A percentile compares a stretch with the other conserved stretches of the same genome.
These are phyloP conservation scores for Decorospora gaudefroyi DNA, from an alignment of 2,329 filamentous ascomycete species.

Conservation along the genomic window DNA sequence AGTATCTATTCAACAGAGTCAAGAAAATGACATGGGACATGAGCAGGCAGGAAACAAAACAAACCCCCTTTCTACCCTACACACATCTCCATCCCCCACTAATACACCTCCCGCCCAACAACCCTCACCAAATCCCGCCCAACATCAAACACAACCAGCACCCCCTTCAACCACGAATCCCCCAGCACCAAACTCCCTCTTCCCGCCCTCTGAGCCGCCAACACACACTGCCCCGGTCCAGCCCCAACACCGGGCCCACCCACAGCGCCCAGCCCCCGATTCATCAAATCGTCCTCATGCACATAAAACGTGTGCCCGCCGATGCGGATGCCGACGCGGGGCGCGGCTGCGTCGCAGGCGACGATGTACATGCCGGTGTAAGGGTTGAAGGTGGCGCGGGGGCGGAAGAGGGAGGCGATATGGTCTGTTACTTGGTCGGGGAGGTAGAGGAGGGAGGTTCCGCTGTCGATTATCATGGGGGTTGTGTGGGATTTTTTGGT, in stretches of 20 bases:
- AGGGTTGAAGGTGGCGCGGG: too few species aligned
- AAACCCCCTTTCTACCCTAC: too few species aligned
- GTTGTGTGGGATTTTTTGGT: not conserved
- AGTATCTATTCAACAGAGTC: too few species aligned
- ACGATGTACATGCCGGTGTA: too few species aligned
- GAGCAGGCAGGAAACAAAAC: too few species aligned
- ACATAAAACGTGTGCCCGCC: conserved; percentile 23
- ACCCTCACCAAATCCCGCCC: conserved; percentile 50
- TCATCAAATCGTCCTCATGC: conserved; percentile 28
- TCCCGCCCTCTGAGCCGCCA: conserved; percentile 25
- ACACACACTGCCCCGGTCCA: conserved; percentile 13
- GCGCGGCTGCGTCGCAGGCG: too few species aligned
- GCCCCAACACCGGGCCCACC: conserved; percentile 8
- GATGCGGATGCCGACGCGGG: conserved; percentile 27
- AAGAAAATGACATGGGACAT: too few species aligned
- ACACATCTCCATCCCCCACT: too few species aligned
- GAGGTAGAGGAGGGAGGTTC: conserved; percentile 32
- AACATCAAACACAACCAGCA: conserved; percentile 55
- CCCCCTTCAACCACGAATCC: conserved; percentile 54
- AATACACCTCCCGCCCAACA: conserved; percentile 33
- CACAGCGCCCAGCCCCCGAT: conserved; percentile 14
- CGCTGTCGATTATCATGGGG: conserved; percentile 34
- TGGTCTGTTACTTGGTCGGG: too few species aligned
- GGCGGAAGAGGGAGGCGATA: too few species aligned
- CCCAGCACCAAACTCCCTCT: conserved; percentile 42